phyloP scores from a whole-genome alignment of 2,329 filamentous ascomycete species.

The Penicillium fuscoglaucum region DNA sequence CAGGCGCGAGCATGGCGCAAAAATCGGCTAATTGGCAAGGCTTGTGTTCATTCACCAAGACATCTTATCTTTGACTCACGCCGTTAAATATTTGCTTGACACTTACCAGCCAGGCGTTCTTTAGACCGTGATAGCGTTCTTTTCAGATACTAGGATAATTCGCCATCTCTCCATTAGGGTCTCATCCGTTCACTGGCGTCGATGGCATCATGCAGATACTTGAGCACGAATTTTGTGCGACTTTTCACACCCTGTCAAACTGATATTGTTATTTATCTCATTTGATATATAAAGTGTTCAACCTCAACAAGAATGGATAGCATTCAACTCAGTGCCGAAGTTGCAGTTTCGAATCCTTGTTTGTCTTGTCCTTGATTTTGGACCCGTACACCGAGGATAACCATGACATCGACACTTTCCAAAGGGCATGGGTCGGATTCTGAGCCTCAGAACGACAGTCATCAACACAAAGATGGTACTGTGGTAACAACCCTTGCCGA shows the following conservation, averaged over 20 bases:
- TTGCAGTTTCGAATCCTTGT: background rate
- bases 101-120: background rate
- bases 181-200: background rate
- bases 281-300: background rate
- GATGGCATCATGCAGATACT: background rate
- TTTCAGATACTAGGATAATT: background rate
- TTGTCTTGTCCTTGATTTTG: background rate
- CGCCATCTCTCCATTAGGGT: background rate
- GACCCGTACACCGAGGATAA: background rate
- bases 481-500: conserved; percentile 1
- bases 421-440: background rate
- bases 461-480: background rate
- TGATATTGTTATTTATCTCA: background rate
- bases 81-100: background rate
- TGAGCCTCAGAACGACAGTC: background rate
- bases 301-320: background rate
- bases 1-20: background rate
- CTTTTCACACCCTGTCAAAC: background rate
- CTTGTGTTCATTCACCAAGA: background rate
- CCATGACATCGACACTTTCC: background rate
- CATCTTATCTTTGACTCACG: background rate
- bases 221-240: background rate
- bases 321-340: background rate
- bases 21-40: background rate
- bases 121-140: background rate